These are phyloP conservation scores for Phylloporus sp. DNA, from an alignment of 768 basidiomycete genomes.

Conservation along the genomic window DNA sequence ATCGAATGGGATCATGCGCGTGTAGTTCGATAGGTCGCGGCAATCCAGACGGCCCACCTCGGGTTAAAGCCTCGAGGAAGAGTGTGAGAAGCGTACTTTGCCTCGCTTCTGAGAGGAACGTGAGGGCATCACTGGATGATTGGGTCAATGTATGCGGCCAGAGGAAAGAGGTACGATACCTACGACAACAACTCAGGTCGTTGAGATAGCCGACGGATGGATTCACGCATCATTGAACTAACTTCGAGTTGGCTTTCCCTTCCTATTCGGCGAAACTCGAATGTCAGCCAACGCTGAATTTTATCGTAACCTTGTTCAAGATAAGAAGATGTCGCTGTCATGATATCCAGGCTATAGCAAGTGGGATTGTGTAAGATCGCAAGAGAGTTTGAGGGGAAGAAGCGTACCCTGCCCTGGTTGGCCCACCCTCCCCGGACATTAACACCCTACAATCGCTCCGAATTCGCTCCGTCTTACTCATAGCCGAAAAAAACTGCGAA, in stretches of 20 bases:
- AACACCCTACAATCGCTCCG: conserved; percentile 81
- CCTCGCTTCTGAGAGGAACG: conserved; percentile 74
- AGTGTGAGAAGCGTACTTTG: conserved; percentile 74
- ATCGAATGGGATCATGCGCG: conserved; percentile 94
- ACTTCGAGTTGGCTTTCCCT: conserved; percentile 75
- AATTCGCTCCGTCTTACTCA: conserved; percentile 84
- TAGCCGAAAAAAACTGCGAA: conserved; percentile 70
- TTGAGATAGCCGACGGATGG: conserved; percentile 66
- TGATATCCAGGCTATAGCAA: conserved; percentile 72
- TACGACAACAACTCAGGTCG: conserved; percentile 67
- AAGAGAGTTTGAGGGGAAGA: background rate
- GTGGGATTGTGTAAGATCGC: background rate
- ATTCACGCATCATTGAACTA: conserved; percentile 58
- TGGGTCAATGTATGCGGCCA: background rate
- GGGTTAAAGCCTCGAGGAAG: conserved; percentile 84
- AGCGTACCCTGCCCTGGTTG: conserved; percentile 69
- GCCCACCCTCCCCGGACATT: conserved; percentile 80
- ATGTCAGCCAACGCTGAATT: conserved; percentile 77
- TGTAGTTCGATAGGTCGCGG: conserved; percentile 96
- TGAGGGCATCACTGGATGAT: conserved; percentile 64
- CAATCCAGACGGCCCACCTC: conserved; percentile 79
- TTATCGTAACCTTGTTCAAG: conserved; percentile 91
- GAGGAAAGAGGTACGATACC: conserved; percentile 1
- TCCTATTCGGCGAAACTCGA: conserved; percentile 79
- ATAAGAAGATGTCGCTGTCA: conserved; percentile 73